Base-by-base conservation (phyloP, 2,329 filamentous ascomycete genomes). In the Fusarium burgessii region DNA sequence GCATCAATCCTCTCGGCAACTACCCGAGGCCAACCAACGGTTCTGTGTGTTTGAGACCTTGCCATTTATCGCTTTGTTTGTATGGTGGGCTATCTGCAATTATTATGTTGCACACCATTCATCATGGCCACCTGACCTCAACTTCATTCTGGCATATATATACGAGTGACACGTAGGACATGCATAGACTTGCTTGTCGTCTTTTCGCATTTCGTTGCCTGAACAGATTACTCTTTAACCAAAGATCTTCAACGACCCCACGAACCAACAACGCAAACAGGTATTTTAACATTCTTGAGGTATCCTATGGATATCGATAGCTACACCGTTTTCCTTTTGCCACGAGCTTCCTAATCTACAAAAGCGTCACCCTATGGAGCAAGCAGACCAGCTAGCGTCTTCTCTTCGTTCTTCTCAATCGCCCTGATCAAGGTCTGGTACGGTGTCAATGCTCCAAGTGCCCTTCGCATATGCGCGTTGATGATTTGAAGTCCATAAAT, bases 401-500 rank as follows among this genome's bases (percentile, higher is more conserved):
- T 88, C 76, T 87, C 84, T 66, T 86, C 82, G 71, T 85, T 86
- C 70, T 85, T 80, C 74, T 88, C 85, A 56, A 89, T 80, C 1
- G 93, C 93, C 80, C 89, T 91, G 78, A 90, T 87, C 80, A 95
- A 97, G 2, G 90, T 93, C 47, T 96, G 92, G 80, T 93, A 98
- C 5, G 93, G 91, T 7, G 95, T 98, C 74, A 97, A 86, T 10
- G 94, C 93, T 61, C 95, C 95, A 41, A 99, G 86, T 2, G 95
- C 94, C 75, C 95, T 92, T 79, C 91, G 90, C 90, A 96, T 95
- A 81, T 97, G 94, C 35, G 93, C 92, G 75, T 93, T 95, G 66
- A 97, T 87, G 74, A 98, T 93, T 73, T 95, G 91, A 66, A 98
- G 86, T 42, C 95, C 96, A 78, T 97, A 97, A 62, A 98, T 93